Evolutionary conservation across 2,329 filamentous ascomycete species (phyloP).

Genomic region (Beauveria scarabaeidicola): DNA sequence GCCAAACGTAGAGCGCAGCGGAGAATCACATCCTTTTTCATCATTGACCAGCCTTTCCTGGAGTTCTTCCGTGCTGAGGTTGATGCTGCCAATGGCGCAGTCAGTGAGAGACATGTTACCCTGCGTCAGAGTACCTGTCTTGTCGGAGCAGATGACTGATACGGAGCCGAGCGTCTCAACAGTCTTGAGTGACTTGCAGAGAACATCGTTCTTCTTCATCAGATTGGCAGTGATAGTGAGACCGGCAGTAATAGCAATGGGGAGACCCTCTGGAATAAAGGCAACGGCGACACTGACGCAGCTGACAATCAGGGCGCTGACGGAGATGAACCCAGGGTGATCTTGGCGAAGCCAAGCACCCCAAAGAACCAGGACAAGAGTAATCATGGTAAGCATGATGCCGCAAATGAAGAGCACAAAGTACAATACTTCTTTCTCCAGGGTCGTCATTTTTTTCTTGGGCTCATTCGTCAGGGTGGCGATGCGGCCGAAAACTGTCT

Average conservation of each 20-base stretch:
- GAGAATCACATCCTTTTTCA: neutral
- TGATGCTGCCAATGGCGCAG: conserved; percentile 47
- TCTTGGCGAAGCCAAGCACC: conserved; percentile 58
- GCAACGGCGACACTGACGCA: conserved; percentile 66
- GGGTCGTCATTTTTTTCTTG: conserved; percentile 56
- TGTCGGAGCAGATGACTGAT: conserved; percentile 67
- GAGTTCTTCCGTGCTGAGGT: conserved; percentile 43
- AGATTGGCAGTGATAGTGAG: conserved; percentile 69
- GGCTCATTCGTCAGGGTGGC: conserved; percentile 63
- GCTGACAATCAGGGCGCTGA: conserved; percentile 62
- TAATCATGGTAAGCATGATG: conserved; percentile 58
- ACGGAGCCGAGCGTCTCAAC: conserved; percentile 68
- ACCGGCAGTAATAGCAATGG: conserved; percentile 60
- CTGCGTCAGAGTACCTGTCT: conserved; percentile 63
- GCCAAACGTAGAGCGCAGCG: conserved; percentile 29
- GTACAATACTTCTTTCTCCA: conserved; percentile 64
- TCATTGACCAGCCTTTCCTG: conserved; percentile 26
- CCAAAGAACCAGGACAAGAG: conserved; percentile 59
- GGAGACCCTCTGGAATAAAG: conserved; percentile 67
- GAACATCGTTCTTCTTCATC: conserved; percentile 67
- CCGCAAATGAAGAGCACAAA: conserved; percentile 64
- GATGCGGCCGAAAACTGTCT: conserved; percentile 68
- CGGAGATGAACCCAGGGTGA: conserved; percentile 63
- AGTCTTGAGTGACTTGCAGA: conserved; percentile 73
- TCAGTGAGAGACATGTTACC: conserved; percentile 69